A percentile compares a stretch with the other conserved stretches of the same genome.
These are phyloP conservation scores for Eucalyptus shirleyi DNA, from an alignment of 345 rosid species.

Conservation along the genomic window DNA sequence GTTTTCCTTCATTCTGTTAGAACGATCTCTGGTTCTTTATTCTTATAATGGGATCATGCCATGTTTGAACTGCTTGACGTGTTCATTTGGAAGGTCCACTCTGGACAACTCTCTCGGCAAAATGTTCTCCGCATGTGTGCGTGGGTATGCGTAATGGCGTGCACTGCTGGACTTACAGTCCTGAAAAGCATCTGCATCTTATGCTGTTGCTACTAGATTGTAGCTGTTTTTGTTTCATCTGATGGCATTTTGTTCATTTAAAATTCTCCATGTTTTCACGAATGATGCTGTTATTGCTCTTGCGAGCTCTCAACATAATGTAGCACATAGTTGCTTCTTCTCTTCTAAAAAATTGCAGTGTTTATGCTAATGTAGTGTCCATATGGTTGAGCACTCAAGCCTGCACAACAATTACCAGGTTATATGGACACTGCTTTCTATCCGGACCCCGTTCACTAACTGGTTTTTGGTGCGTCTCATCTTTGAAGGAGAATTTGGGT, in stretches of 20 bases:
- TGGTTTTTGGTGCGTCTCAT: background rate
- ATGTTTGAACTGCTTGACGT: background rate
- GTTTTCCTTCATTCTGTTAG: background rate
- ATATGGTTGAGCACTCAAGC: background rate
- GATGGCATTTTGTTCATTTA: background rate
- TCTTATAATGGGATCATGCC: background rate
- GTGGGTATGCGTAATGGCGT: background rate
- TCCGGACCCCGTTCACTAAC: background rate
- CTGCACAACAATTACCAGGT: background rate
- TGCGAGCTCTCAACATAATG: background rate
- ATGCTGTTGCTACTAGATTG: background rate
- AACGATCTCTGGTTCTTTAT: background rate
- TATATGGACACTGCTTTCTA: background rate
- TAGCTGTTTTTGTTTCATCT: background rate
- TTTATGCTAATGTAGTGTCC: background rate
- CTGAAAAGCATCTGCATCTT: background rate
- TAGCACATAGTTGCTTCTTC: background rate
- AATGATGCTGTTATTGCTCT: background rate
- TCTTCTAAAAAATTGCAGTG: background rate
- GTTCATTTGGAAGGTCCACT: background rate
- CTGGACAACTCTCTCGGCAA: background rate
- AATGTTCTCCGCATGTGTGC: background rate
- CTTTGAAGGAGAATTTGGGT: background rate
- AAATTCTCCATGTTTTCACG: background rate
- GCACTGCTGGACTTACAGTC: background rate